A percentile compares a stretch with the other conserved stretches of the same genome.
Conservation (phyloP, 495 filamentous ascomycete genomes). For the Tuber aestivum region DNA sequence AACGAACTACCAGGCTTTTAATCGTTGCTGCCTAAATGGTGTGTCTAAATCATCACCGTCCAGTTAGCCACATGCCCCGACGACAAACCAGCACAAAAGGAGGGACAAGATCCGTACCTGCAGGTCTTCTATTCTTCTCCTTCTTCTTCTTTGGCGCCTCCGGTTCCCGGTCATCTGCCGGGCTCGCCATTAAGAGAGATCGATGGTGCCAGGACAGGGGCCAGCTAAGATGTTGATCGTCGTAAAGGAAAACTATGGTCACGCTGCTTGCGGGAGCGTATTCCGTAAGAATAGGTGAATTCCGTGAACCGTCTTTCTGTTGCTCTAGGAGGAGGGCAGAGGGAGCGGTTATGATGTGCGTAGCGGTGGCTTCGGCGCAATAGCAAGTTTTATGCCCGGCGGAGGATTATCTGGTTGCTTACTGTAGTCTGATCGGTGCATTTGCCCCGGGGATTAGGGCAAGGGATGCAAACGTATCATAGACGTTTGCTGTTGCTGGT, state of each 20-base stretch:
- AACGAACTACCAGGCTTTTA: slow-evolving; percentile 90
- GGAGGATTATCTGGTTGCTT: not conserved
- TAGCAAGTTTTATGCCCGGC: not conserved
- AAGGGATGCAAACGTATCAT: not conserved
- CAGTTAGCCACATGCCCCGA: slow-evolving; percentile 16
- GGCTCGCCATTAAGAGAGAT: slow-evolving; percentile 38
- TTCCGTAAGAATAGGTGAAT: not conserved
- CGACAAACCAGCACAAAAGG: slow-evolving; percentile 16
- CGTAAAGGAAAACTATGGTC: not conserved
- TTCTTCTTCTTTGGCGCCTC: slow-evolving; percentile 59
- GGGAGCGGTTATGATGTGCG: not conserved
- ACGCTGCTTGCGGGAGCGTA: not conserved
- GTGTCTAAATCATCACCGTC: slow-evolving; percentile 56
- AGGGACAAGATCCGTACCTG: slow-evolving; percentile 54
- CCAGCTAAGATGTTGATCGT: not conserved
- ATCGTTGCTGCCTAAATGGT: slow-evolving; percentile 81
- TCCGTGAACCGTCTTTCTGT: not conserved
- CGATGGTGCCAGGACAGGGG: not conserved
- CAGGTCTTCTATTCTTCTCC: slow-evolving; percentile 75
- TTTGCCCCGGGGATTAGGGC: not conserved
- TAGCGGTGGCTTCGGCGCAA: not conserved
- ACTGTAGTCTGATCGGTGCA: not conserved
- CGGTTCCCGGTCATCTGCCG: slow-evolving; percentile 50
- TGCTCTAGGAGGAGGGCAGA: not conserved
- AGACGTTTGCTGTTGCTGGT: not conserved